Evolutionary conservation across 768 basidiomycete genomes (phyloP).

Genomic region (Hemileccinum rubropunctum): DNA sequence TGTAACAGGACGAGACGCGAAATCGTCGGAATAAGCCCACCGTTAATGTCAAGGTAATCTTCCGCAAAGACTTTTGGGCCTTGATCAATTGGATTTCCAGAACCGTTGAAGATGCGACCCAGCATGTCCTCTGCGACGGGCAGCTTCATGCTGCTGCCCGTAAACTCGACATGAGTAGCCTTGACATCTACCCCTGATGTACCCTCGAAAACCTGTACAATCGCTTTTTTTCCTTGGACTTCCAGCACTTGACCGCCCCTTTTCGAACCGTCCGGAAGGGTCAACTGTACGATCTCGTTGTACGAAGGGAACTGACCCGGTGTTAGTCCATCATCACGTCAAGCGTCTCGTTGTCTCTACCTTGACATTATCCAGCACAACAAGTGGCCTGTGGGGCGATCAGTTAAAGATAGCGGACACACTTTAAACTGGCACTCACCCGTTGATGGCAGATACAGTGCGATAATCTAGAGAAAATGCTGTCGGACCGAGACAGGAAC

Average conservation of each 20-base stretch:
- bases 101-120: constrained; percentile 98
- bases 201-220: constrained; percentile 99
- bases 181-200: constrained; percentile 98
- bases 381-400: constrained; percentile 68
- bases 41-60: constrained; percentile 99
- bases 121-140: constrained; percentile 99
- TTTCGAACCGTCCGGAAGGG: constrained; percentile 91
- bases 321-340: constrained; percentile 13
- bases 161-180: constrained; percentile 96
- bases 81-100: constrained; percentile 96
- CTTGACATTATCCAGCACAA: constrained; percentile 98
- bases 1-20: constrained; percentile 9
- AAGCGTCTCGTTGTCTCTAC: constrained; percentile 39
- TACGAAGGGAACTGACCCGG: constrained; percentile 83
- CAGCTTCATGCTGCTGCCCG: constrained; percentile 97
- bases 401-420: constrained; percentile 7
- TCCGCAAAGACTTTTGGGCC: constrained; percentile 99
- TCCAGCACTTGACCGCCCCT: constrained; percentile 98
- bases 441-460: constrained; percentile 98
- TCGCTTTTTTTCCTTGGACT: constrained; percentile 97
- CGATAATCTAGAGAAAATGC: constrained; percentile 69
- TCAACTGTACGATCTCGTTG: constrained; percentile 96
- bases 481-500: constrained; percentile 5
- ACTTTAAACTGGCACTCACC: constrained; percentile 48
- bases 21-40: constrained; percentile 42